Percentiles rank a stretch among this genome's conserved stretches.
Conservation (phyloP, 768 basidiomycete species). For the Tricholoma furcatifolium region DNA sequence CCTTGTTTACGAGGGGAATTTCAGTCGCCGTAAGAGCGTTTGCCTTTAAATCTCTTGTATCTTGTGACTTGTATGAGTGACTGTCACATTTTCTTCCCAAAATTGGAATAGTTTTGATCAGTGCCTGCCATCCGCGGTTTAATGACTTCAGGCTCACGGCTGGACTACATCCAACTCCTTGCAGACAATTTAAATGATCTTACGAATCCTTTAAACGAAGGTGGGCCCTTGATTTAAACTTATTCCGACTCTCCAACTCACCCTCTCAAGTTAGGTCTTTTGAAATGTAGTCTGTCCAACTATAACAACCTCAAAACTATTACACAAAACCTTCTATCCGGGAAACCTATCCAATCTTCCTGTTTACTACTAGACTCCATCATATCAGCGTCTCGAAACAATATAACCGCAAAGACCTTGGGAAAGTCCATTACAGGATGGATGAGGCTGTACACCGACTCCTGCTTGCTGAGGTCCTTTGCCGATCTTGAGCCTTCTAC, state of each 20-base stretch:
- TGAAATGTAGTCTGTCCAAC: constrained; percentile 5
- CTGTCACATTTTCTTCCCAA: constrained; percentile 30
- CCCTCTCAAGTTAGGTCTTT: constrained; percentile 4
- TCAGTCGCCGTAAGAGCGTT: constrained; percentile 41
- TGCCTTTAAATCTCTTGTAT: constrained; percentile 66
- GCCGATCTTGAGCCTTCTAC: constrained; percentile 27
- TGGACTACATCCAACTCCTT: constrained; percentile 13
- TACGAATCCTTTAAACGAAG: constrained; percentile 10
- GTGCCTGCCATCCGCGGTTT: constrained; percentile 1
- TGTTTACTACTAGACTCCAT: constrained; percentile 35
- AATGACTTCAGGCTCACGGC: constrained; percentile 13
- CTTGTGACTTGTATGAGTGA: constrained; percentile 39
- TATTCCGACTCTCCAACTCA: not conserved
- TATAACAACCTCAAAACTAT: constrained; percentile 8
- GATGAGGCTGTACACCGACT: constrained; percentile 77
- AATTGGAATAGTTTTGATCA: constrained; percentile 22
- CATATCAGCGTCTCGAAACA: constrained; percentile 36
- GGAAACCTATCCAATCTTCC: constrained; percentile 3
- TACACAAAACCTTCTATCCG: constrained; percentile 9
- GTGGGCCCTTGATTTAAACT: constrained; percentile 3
- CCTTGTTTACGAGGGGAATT: constrained; percentile 55
- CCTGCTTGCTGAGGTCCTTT: constrained; percentile 58
- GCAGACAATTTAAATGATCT: constrained; percentile 13
- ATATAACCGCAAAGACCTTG: constrained; percentile 43
- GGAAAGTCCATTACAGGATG: constrained; percentile 40